phyloP scores from a whole-genome alignment of 495 filamentous ascomycete genomes.

The Neurospora sp. region DNA sequence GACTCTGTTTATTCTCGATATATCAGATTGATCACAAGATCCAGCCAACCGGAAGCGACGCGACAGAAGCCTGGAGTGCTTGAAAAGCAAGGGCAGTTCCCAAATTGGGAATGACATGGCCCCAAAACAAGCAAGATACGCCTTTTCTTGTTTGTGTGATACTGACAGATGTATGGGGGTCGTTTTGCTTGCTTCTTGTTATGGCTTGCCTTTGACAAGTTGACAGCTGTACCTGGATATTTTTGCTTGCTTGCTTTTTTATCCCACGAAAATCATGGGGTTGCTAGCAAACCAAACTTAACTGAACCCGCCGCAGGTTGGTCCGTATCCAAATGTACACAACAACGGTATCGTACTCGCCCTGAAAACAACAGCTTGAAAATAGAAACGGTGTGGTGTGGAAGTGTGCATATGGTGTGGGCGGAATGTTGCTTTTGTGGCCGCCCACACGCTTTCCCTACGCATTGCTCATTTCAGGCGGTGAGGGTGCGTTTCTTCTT shows the following conservation, averaged over 20 bases:
- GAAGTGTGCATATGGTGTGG: not conserved
- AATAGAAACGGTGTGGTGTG: not conserved
- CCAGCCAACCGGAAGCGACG: not conserved
- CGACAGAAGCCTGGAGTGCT: not conserved
- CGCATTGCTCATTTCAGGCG: conserved; percentile 8
- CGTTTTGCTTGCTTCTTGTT: not conserved
- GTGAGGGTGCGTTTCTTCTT: conserved; percentile 6
- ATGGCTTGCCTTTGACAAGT: not conserved
- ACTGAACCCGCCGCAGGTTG: not conserved
- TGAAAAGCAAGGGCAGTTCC: not conserved
- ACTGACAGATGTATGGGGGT: not conserved
- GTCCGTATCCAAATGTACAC: not conserved
- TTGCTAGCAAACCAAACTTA: not conserved
- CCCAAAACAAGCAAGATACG: not conserved
- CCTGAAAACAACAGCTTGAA: not conserved
- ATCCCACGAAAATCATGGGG: not conserved
- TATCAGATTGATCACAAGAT: not conserved
- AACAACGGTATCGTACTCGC: not conserved
- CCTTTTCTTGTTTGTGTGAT: not conserved
- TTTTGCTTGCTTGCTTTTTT: not conserved
- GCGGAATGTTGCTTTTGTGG: not conserved
- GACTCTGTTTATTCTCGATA: not conserved
- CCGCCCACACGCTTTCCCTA: not conserved
- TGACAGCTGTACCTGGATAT: not conserved
- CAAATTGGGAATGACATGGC: not conserved